These are phyloP conservation scores for Suhomyces kunorum DNA, from an alignment of 1,139 yeast species.

Conservation along the genomic window DNA sequence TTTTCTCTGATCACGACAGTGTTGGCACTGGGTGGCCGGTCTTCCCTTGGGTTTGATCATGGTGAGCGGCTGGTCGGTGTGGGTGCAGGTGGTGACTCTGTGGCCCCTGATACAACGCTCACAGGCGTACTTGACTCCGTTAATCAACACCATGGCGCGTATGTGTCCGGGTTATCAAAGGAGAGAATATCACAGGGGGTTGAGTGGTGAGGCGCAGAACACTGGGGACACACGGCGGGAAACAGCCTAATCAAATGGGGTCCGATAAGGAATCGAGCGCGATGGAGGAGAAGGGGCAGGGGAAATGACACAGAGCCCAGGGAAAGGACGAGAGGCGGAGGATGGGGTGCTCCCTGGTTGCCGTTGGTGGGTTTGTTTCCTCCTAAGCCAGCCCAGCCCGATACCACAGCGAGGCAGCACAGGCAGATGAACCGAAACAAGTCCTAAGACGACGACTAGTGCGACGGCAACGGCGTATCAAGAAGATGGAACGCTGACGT, in stretches of 20 bases:
- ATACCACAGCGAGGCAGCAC: slow-evolving; percentile 12
- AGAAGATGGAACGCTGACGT: slow-evolving; percentile 12
- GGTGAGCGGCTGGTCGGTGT: slow-evolving; percentile 84
- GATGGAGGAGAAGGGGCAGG: background rate
- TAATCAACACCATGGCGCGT: slow-evolving; percentile 70
- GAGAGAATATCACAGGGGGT: slow-evolving; percentile 2
- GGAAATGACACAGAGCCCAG: no score
- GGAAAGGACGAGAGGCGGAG: no score
- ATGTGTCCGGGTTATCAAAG: slow-evolving; percentile 1
- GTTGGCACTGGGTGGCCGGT: slow-evolving; percentile 89
- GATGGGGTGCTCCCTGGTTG: no score
- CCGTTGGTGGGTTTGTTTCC: slow-evolving; percentile 1
- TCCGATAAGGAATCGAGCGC: background rate
- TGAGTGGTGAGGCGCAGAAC: no score
- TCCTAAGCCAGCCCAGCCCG: slow-evolving; percentile 12
- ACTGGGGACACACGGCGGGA: no score
- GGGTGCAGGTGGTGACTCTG: slow-evolving; percentile 89
- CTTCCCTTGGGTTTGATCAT: slow-evolving; percentile 96
- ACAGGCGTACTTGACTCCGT: slow-evolving; percentile 94
- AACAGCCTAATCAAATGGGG: no score
- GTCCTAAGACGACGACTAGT: slow-evolving; percentile 14
- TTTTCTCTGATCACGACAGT: slow-evolving; percentile 80
- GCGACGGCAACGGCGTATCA: slow-evolving; percentile 13
- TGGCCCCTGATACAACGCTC: slow-evolving; percentile 96
- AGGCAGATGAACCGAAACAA: slow-evolving; percentile 15